A percentile compares a stretch with the other conserved stretches of the same genome.
phyloP scores from a whole-genome alignment of 108 stramenopile species.

The Asterionellopsis glacialis region DNA sequence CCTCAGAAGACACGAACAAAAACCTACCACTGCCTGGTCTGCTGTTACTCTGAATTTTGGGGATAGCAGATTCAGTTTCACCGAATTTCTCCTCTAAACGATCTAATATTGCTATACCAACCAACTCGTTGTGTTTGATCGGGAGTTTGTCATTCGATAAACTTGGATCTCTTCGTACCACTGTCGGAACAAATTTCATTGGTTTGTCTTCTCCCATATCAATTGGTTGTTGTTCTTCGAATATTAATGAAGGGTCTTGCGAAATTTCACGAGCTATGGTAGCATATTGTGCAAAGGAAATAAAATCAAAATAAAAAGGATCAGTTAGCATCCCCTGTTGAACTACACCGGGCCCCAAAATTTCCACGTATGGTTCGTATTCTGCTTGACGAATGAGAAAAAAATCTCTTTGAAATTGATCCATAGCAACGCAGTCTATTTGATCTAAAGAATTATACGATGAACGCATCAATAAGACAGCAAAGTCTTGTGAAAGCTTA shows the following conservation, averaged over 20 bases:
- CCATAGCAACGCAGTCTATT: slow-evolving; percentile 78
- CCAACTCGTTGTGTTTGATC: slow-evolving; percentile 37
- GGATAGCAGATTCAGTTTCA: slow-evolving; percentile 48
- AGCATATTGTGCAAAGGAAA: slow-evolving; percentile 80
- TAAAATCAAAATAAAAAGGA: slow-evolving; percentile 90
- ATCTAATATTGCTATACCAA: slow-evolving; percentile 59
- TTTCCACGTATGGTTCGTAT: slow-evolving; percentile 58
- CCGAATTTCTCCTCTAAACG: slow-evolving; percentile 59
- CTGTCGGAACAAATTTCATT: slow-evolving; percentile 49
- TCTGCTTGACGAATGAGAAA: slow-evolving; percentile 71
- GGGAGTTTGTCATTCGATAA: slow-evolving; percentile 42
- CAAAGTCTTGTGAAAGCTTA: slow-evolving; percentile 73
- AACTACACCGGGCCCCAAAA: slow-evolving; percentile 55
- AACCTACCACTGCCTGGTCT: slow-evolving; percentile 38
- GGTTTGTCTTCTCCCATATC: slow-evolving; percentile 40
- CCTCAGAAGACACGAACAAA: background rate
- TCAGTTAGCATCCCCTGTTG: slow-evolving; percentile 78
- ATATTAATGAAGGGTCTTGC: slow-evolving; percentile 50
- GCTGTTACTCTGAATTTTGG: slow-evolving; percentile 36
- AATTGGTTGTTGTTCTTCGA: slow-evolving; percentile 74
- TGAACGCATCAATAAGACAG: slow-evolving; percentile 77
- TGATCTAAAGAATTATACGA: slow-evolving; percentile 78
- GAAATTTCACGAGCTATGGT: slow-evolving; percentile 68
- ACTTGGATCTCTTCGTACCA: slow-evolving; percentile 63
- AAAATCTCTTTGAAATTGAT: slow-evolving; percentile 87